A percentile compares a stretch with the other conserved stretches of the same genome.
These are phyloP conservation scores for Colletotrichum incanum DNA, from an alignment of 2,329 filamentous ascomycete species.

Conservation along the genomic window DNA sequence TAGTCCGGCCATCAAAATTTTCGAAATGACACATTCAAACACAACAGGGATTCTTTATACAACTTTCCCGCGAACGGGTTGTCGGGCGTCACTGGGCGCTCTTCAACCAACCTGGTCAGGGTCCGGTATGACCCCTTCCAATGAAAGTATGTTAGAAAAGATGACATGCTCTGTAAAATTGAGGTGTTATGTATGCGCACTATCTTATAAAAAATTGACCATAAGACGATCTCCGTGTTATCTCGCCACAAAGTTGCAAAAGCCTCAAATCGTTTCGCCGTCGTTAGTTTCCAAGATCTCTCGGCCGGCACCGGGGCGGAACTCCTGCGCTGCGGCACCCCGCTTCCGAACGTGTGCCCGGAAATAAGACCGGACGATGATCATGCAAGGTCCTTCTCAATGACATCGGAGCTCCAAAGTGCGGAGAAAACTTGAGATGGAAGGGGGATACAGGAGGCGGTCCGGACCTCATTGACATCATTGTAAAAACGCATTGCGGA, in stretches of 20 bases:
- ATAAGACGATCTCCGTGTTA: neutral
- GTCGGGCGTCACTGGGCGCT: neutral
- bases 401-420: too few species aligned
- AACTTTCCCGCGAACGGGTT: neutral
- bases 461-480: neutral
- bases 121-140: neutral
- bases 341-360: neutral
- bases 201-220: neutral
- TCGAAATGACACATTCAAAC: neutral
- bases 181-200: neutral
- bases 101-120: neutral
- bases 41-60: too few species aligned
- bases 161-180: neutral
- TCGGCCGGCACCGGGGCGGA: conserved; percentile 10
- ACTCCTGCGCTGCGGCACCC: neutral
- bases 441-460: neutral
- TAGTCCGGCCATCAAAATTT: neutral
- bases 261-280: neutral
- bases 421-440: conserved; percentile 2
- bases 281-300: neutral
- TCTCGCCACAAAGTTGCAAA: neutral
- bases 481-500: neutral
- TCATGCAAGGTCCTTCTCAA: neutral
- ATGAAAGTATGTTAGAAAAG: neutral
- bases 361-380: conserved; percentile 2